Evolutionary conservation across 1,139 yeast species (phyloP), one percentile per base, ranked within the genome.

Genomic region (Debaryomyces coudertii): DNA sequence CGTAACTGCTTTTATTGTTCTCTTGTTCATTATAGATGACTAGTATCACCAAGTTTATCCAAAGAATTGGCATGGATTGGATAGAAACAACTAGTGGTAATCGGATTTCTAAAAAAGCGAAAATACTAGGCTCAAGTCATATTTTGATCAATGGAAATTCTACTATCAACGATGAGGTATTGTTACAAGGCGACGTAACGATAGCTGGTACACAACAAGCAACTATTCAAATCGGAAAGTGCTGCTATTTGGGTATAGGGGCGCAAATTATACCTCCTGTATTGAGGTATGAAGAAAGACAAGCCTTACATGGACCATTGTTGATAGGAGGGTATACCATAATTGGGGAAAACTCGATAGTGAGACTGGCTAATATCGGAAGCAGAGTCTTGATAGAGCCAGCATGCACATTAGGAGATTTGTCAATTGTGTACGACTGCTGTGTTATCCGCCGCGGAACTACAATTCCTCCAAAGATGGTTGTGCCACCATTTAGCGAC

Each of bases 351-450:
- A 60, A 66, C 35, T 56, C 78, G 7, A 49, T 44, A 4, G 55
- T 85, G 1, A 62, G 69, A 16, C 73, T 76, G 63, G 79, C 78
- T 2, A 69, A 66, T 38, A 73, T 87, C 11, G 93, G 92, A 0
- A 74, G 70, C 49, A 62, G 87, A 44, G 87, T 86, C 25, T 52
- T 68, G 7, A 67, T 87, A 4, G 90, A 78, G 23, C 52, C 56
- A 0, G 52, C 67, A 33, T 76, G 80, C 48, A 42, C 47, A 0
- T 51, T 79, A 20, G 70, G 79, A 7, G 68, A 72, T 48, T 65
- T 73, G 44, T 68, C 78, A 5, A 73, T 82, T n/a, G 66, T 87
- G 27, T 80, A 82, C 52, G 90, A 85, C 54, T 82, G 88, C 53
- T 84, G 83, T 33, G 58, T 80, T 8, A 68, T 87, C 2, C 73